phyloP scores from a whole-genome alignment of 2,329 filamentous ascomycete genomes.

The Hypoxylon rubiginosum region DNA sequence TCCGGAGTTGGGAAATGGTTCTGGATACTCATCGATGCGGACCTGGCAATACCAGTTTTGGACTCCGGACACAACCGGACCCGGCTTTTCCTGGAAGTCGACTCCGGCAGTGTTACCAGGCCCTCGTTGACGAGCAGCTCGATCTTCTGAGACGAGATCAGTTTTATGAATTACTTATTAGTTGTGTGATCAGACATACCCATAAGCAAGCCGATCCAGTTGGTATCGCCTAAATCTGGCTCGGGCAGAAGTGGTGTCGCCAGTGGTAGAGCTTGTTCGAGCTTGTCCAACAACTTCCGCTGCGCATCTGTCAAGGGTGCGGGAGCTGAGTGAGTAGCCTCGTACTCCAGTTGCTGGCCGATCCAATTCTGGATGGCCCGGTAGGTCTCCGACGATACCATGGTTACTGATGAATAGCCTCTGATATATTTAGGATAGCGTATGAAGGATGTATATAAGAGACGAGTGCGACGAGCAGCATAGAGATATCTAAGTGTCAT shows the following conservation, averaged over 20 bases:
- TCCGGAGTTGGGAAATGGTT: constrained; percentile 45
- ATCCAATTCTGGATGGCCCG: constrained; percentile 46
- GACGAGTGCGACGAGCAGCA: not conserved
- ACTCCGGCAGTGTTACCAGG: constrained; percentile 20
- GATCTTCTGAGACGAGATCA: constrained; percentile 53
- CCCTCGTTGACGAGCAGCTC: constrained; percentile 41
- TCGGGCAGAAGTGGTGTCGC: constrained; percentile 34
- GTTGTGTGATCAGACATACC: constrained; percentile 46
- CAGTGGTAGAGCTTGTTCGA: constrained; percentile 51
- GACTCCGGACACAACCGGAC: constrained; percentile 17
- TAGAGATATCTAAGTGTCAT: not conserved
- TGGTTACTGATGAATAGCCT: not conserved
- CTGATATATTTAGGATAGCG: not conserved
- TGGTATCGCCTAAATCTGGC: constrained; percentile 47
- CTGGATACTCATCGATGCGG: constrained; percentile 44
- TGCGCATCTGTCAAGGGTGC: constrained; percentile 57
- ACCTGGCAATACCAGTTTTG: constrained; percentile 48
- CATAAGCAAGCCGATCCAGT: constrained; percentile 58
- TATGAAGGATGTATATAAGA: not conserved
- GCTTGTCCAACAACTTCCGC: constrained; percentile 56
- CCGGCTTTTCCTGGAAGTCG: constrained; percentile 39
- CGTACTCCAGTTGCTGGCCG: constrained; percentile 54
- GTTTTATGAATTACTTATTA: constrained; percentile 36
- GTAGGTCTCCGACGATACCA: constrained; percentile 42
- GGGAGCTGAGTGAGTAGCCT: constrained; percentile 50